phyloP scores from a whole-genome alignment of 2,329 filamentous ascomycete species.

The Aspergillus proliferans region DNA sequence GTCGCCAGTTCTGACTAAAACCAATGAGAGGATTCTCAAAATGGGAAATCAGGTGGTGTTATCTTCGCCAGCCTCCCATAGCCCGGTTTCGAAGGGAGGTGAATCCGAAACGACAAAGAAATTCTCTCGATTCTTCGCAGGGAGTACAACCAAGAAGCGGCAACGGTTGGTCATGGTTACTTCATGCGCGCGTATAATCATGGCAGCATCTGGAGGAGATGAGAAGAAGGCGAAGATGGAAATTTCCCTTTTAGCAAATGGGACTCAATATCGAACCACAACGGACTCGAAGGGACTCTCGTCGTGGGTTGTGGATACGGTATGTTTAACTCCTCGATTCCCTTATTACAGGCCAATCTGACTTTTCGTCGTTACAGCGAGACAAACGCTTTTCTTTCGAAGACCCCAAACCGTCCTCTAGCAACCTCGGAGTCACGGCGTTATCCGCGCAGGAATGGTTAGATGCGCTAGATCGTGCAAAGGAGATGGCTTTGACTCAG shows the following conservation, averaged over 20 bases:
- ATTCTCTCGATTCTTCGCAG: constrained; percentile 87
- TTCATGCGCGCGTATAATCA: constrained; percentile 78
- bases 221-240: constrained; percentile 95
- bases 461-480: constrained; percentile 77
- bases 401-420: constrained; percentile 69
- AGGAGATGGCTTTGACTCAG: constrained; percentile 74
- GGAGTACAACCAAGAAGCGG: constrained; percentile 83
- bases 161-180: constrained; percentile 93
- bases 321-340: constrained; percentile 48
- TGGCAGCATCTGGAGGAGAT: constrained; percentile 85
- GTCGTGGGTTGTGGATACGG: constrained; percentile 87
- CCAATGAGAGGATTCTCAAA: constrained; percentile 90
- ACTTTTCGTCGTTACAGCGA: constrained; percentile 47
- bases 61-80: constrained; percentile 69
- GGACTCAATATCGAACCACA: constrained; percentile 71
- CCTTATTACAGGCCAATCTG: background rate
- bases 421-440: constrained; percentile 57
- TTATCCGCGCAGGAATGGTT: constrained; percentile 85
- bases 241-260: constrained; percentile 70
- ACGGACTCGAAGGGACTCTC: constrained; percentile 81
- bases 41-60: constrained; percentile 84
- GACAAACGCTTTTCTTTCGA: constrained; percentile 92
- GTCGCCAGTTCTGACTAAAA: constrained; percentile 87
- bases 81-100: constrained; percentile 61
- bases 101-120: constrained; percentile 71